phyloP scores from a whole-genome alignment of 1,139 yeast genomes.

The Diutina catenulata region DNA sequence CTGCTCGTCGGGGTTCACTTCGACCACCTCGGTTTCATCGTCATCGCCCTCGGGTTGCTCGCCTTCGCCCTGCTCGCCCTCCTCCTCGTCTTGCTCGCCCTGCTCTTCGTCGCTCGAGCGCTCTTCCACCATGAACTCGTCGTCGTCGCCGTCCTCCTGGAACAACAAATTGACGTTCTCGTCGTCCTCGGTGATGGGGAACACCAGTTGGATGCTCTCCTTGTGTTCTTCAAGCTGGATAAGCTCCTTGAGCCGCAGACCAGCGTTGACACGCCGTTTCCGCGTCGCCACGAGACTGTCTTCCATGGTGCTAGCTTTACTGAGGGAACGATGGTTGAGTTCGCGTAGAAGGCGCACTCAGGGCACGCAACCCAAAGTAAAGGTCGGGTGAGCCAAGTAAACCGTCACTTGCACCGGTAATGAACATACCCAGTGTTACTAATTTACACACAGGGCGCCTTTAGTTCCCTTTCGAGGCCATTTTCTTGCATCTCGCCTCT shows the following conservation, averaged over 20 bases:
- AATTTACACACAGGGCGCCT: too few species aligned
- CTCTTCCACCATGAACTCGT: conserved; percentile 52
- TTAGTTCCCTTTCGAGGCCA: too few species aligned
- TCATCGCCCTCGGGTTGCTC: conserved; percentile 14
- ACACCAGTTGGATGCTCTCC: conserved; percentile 19
- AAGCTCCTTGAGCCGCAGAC: conserved; percentile 66
- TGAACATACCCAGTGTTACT: too few species aligned
- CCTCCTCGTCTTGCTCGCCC: conserved; percentile 11
- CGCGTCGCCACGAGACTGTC: conserved; percentile 60
- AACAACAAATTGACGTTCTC: conserved; percentile 67
- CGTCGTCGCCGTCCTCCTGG: conserved; percentile 77
- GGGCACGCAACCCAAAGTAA: too few species aligned
- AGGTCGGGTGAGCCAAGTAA: too few species aligned
- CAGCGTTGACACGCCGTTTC: conserved; percentile 78
- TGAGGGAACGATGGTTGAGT: too few species aligned
- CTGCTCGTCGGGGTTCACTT: conserved; percentile 28
- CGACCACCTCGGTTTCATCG: conserved; percentile 9
- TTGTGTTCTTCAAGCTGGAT: conserved; percentile 54
- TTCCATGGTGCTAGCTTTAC: too few species aligned
- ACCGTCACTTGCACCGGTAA: too few species aligned
- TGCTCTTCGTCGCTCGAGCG: conserved; percentile 21
- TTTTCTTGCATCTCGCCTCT: too few species aligned
- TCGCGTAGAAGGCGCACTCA: too few species aligned
- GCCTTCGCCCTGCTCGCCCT: conserved; percentile 20
- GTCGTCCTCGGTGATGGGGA: conserved; percentile 42